Conservation (phyloP, 2,329 filamentous ascomycete genomes). For the Leptographium wingfieldii region DNA sequence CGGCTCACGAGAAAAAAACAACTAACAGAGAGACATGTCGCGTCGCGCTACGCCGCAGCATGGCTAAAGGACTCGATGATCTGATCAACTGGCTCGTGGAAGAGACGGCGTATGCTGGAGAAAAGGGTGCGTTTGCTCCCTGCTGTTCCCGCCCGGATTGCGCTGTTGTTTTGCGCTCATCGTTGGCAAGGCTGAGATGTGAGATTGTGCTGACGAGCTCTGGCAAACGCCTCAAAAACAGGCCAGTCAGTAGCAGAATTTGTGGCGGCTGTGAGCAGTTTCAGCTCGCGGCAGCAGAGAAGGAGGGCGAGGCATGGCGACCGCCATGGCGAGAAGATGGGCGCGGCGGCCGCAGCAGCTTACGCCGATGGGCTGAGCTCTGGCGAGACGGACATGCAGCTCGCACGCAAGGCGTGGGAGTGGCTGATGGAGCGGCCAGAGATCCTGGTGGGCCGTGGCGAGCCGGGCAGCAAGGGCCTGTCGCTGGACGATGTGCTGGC, state of each 20-base stretch:
- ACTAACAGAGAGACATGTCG: constrained; percentile 1
- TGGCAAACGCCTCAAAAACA: background rate
- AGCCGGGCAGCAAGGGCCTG: constrained; percentile 21
- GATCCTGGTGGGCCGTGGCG: constrained; percentile 25
- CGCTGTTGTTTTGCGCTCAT: background rate
- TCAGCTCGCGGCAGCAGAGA: constrained; percentile 2
- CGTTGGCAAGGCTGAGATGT: background rate
- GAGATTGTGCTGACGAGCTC: background rate
- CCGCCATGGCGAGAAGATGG: background rate
- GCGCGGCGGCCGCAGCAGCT: background rate
- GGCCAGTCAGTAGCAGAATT: constrained; percentile 14
- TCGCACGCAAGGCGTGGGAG: constrained; percentile 28
- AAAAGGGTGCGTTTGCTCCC: constrained; percentile 23
- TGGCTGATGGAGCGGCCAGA: constrained; percentile 28
- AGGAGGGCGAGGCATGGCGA: background rate
- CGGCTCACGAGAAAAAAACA: background rate
- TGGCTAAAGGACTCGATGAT: constrained; percentile 29
- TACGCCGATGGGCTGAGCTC: background rate
- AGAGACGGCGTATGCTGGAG: constrained; percentile 30
- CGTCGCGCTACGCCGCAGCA: constrained; percentile 7
- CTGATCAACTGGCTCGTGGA: constrained; percentile 30
- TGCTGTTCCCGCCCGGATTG: too few species aligned
- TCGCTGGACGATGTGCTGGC: constrained; percentile 27
- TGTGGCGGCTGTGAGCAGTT: constrained; percentile 11
- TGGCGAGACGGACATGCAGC: constrained; percentile 5